Conservation (phyloP, 2,329 filamentous ascomycete genomes). For the Hymenotorrendiella dingleyae region DNA sequence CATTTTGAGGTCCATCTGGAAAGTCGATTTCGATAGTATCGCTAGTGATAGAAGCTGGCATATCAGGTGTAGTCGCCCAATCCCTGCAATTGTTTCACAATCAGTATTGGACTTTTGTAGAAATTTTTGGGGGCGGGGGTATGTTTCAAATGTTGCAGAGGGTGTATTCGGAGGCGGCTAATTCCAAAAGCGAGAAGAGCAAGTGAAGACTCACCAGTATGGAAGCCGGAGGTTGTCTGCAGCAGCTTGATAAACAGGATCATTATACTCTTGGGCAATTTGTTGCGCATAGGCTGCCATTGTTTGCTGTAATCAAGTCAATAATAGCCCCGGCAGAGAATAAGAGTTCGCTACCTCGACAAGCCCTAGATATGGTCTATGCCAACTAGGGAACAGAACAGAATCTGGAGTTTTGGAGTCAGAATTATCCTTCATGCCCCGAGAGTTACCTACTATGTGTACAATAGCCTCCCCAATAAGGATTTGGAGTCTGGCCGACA, state of each 20-base stretch:
- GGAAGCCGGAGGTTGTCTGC: slow-evolving; percentile 37
- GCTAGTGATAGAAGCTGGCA: slow-evolving; percentile 32
- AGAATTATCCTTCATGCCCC: background rate
- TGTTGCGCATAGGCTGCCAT: slow-evolving; percentile 40
- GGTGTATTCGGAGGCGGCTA: too few species aligned
- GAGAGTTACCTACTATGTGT: slow-evolving; percentile 19
- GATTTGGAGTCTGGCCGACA: slow-evolving; percentile 5
- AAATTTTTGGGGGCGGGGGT: too few species aligned
- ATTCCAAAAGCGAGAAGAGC: too few species aligned
- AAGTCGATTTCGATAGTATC: slow-evolving; percentile 27
- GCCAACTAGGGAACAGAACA: slow-evolving; percentile 39
- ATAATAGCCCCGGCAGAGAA: background rate
- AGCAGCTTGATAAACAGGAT: slow-evolving; percentile 36
- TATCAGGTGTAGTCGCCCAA: slow-evolving; percentile 37
- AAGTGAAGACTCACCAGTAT: too few species aligned
- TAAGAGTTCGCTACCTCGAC: slow-evolving; percentile 41
- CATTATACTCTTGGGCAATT: slow-evolving; percentile 34
- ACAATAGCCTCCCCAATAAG: slow-evolving; percentile 23
- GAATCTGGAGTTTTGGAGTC: slow-evolving; percentile 16
- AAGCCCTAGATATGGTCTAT: slow-evolving; percentile 47
- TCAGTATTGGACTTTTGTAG: too few species aligned
- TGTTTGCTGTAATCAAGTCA: slow-evolving; percentile 39
- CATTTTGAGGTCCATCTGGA: slow-evolving; percentile 7
- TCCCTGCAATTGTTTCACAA: too few species aligned
- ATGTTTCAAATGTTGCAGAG: too few species aligned